Evolutionary conservation across 1,139 yeast genomes (phyloP).

Genomic region (Geotrichum europaeum): DNA sequence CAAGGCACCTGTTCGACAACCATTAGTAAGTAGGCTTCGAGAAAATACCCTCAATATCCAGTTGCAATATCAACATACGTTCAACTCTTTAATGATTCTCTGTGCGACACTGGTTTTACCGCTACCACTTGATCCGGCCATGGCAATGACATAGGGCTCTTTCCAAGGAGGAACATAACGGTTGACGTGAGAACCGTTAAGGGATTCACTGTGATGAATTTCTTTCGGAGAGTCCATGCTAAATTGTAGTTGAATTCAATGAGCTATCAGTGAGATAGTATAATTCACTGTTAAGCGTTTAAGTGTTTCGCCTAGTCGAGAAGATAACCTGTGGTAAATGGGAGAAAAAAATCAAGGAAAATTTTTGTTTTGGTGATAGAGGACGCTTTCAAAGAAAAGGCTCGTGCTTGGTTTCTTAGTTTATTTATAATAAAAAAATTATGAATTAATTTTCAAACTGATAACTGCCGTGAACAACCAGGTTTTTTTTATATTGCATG

Average conservation of each 20-base stretch:
- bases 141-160: conserved; percentile 88
- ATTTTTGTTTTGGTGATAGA: not conserved
- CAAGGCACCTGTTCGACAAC: conserved; percentile 63
- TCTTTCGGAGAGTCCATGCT: not conserved
- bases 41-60: not conserved
- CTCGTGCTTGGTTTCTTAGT: too few relatives aligned
- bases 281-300: not conserved
- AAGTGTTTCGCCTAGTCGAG: not conserved
- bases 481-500: not conserved
- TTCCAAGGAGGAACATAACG: conserved; percentile 78
- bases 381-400: not conserved
- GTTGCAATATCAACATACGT: conserved; percentile 24
- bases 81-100: conserved; percentile 66
- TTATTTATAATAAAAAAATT: too few relatives aligned
- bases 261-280: not conserved
- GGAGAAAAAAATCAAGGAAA: not conserved
- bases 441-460: not conserved
- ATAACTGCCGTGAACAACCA: not conserved
- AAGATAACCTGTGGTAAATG: not conserved
- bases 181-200: not conserved
- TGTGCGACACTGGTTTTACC: conserved; percentile 94
- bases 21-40: not conserved
- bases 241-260: not conserved
- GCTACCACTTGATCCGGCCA: conserved; percentile 92
- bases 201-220: not conserved